Evolutionary conservation across 2,329 filamentous ascomycete genomes (phyloP), one percentile per base, ranked within the genome.

Genomic region (Paecilomyces niveus): DNA sequence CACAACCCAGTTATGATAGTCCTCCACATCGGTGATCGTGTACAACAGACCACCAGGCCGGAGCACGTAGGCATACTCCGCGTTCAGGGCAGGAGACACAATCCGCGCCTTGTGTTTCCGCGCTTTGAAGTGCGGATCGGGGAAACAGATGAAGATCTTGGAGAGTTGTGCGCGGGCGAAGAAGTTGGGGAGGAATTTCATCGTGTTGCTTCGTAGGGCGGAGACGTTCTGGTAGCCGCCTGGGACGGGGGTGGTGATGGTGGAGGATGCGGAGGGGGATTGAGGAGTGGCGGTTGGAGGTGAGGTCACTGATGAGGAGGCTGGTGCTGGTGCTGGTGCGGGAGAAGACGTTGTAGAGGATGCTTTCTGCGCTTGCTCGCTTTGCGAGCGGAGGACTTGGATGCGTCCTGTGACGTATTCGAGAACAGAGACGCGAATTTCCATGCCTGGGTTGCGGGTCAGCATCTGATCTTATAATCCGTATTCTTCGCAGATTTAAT

Each of bases 181-280:
- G 81, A 97, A 96, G 72, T 99, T 97, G 62, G 95, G 93, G n/a
- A 99, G 80, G 75, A 97, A 99, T 74, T 99, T 99, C 94, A 99
- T 99, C 4, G 91, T 90, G 78, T 99, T 99, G 64, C 90, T 90
- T 62, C 94, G 88, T 54, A 99, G 80, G 70, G 91, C 95, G 33
- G 89, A 87, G 57, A 93, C 88, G 73, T 99, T 99, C 70, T 95
- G 88, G 73, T 91, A 97, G 53, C 78, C 74, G 18, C 73, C 72
- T 0, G 72, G 66, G 15, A 74, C 61, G 49, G 66, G 64, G 4
- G 63, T 54, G 11, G 59, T 52, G 8, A 61, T 52, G 6, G 57
- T 45, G 10, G 58, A 55, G 59, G 62, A 24, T 58, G 56, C 13
- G 29, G 53, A 29, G 4, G 55, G 50, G 49, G 33, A 39, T 31